Evolutionary conservation across 2,329 filamentous ascomycete genomes (phyloP), one percentile per base, ranked within the genome.

Genomic region (Ophiocordyceps unilateralis): DNA sequence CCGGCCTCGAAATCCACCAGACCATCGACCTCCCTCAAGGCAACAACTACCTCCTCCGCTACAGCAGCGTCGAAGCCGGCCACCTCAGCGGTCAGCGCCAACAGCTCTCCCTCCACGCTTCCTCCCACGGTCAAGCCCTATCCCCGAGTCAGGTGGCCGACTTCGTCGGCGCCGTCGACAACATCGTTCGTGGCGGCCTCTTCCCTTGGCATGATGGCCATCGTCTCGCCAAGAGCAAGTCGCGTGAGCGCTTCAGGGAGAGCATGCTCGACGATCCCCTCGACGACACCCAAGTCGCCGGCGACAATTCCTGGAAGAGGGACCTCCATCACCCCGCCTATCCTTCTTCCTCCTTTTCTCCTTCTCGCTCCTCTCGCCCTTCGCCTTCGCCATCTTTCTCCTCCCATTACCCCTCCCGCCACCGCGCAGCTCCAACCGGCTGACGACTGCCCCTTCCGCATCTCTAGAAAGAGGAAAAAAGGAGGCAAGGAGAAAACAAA

Each of bases 1-100:
- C 62, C 40, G 70, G 71, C 8, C 59, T 74, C 2, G 71, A 77
- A 50, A 59, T 76, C 34, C 69, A 67, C 39, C 68, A 69, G 45
- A 55, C 59, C 21, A 55, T 68, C 40, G 58, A 66, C 10, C 55
- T 65, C 34, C 10, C n/a, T 6, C 32, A 5, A 26, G 11, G 6
- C 23, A 26, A 5, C 23, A 26, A 36, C 32, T 10, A 20, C n/a
- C 53, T 53, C 11, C 56, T 77, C 9, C 62, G 59, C 8, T 74
- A 75, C 60, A 69, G 63, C 19, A 67, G 62, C 50, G 62, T 74
- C 47, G 67, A 75, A 46, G 69, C 63, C 5, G 71, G 70, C 0
- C 61, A 63, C 41, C 66, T 69, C 45, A 68, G 66, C 41, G 70
- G 70, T 6, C 66, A 65, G 12, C 62, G 68, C n/a, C 64, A 68